Percentiles rank a stretch among this genome's conserved stretches.
phyloP scores from a whole-genome alignment of 2,329 filamentous ascomycete species.

The Amauroascus verrucosus region DNA sequence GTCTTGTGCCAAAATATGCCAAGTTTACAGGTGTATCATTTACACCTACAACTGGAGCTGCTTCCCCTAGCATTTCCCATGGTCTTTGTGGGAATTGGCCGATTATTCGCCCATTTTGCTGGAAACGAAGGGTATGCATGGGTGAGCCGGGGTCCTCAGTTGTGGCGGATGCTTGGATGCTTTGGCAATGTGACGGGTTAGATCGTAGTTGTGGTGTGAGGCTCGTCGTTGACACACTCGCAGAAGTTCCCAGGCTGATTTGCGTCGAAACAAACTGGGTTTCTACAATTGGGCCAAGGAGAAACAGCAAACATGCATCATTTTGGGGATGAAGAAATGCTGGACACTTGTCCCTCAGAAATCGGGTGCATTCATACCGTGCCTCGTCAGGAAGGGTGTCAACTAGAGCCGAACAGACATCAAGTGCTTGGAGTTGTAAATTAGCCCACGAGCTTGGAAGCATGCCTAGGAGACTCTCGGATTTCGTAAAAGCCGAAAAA shows the following conservation, averaged over 20 bases:
- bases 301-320: slow-evolving; percentile 32
- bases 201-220: slow-evolving; percentile 11
- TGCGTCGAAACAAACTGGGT: slow-evolving; percentile 17
- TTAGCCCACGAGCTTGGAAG: slow-evolving; percentile 26
- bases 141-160: slow-evolving; percentile 23
- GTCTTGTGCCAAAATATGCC: slow-evolving; percentile 34
- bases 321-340: slow-evolving; percentile 31
- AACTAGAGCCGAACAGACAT: slow-evolving; percentile 37
- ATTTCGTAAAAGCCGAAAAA: slow-evolving; percentile 19
- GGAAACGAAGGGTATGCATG: slow-evolving; percentile 28
- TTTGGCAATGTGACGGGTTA: slow-evolving; percentile 13
- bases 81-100: slow-evolving; percentile 30
- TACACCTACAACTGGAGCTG: slow-evolving; percentile 34
- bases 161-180: slow-evolving; percentile 15
- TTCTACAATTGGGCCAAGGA: slow-evolving; percentile 33
- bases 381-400: slow-evolving; percentile 38
- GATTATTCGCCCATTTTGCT: slow-evolving; percentile 28
- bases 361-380: slow-evolving; percentile 33
- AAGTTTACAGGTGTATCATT: slow-evolving; percentile 39
- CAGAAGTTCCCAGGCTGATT: slow-evolving; percentile 22
- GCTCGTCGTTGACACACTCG: slow-evolving; percentile 13
- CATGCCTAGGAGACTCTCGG: slow-evolving; percentile 13
- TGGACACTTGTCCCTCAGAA: slow-evolving; percentile 35
- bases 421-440: slow-evolving; percentile 34
- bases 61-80: slow-evolving; percentile 39